A percentile compares a stretch with the other conserved stretches of the same genome.
Evolutionary conservation across 2,329 filamentous ascomycete species (phyloP).

Genomic region (Ophiostoma ips): DNA sequence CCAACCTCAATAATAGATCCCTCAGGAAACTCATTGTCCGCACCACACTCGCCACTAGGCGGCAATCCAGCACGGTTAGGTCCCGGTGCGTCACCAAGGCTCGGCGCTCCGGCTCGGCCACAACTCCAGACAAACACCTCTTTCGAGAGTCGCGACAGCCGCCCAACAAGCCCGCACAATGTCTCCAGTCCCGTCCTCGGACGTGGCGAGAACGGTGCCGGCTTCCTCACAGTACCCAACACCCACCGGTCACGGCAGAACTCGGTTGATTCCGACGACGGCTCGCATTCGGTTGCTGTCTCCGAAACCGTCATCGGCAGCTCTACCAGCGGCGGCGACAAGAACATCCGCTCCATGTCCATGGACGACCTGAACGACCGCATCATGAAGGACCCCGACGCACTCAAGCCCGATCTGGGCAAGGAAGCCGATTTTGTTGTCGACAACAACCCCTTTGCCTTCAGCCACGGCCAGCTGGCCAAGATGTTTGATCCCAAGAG

Average conservation of each 20-base stretch:
- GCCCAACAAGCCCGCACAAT: constrained; percentile 60
- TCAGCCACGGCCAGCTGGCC: constrained; percentile 66
- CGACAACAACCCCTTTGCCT: constrained; percentile 72
- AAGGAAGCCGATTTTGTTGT: constrained; percentile 65
- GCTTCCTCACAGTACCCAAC: constrained; percentile 54
- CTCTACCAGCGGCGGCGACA: constrained; percentile 30
- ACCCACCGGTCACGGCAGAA: constrained; percentile 48
- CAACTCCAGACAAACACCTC: constrained; percentile 43
- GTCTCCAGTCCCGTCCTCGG: constrained; percentile 44
- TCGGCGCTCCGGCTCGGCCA: constrained; percentile 14
- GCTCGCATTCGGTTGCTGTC: constrained; percentile 39
- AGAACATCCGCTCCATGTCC: constrained; percentile 13
- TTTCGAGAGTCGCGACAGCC: constrained; percentile 51
- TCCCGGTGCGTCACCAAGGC: neutral
- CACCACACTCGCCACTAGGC: neutral
- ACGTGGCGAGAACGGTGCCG: constrained; percentile 29
- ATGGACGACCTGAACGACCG: constrained; percentile 27
- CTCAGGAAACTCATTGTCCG: neutral
- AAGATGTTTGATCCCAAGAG: constrained; percentile 88
- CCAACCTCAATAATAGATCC: constrained; percentile 15
- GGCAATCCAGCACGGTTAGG: too few relatives aligned
- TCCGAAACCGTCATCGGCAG: constrained; percentile 47
- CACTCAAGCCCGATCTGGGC: constrained; percentile 61
- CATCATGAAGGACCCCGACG: constrained; percentile 51
- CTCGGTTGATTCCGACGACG: constrained; percentile 55